Evolutionary conservation across 2,329 filamentous ascomycete species (phyloP).

Genomic region (Rhynchosporium secalis): DNA sequence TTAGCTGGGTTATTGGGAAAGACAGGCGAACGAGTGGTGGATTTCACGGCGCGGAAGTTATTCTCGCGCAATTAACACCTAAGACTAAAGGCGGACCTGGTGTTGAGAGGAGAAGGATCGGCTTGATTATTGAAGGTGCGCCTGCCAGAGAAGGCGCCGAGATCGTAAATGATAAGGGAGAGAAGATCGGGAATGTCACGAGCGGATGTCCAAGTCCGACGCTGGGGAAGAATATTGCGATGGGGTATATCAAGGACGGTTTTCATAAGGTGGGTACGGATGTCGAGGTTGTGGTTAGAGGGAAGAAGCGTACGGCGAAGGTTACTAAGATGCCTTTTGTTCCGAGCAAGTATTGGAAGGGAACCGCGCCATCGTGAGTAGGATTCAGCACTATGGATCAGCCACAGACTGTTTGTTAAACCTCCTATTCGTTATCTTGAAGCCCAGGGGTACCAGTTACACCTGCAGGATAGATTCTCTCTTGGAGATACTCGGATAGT

Average conservation of each 20-base stretch:
- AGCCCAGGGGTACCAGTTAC: too few species aligned
- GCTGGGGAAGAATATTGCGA: conserved; percentile 87
- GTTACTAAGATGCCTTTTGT: conserved; percentile 74
- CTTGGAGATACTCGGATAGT: too few species aligned
- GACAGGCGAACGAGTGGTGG: conserved; percentile 65
- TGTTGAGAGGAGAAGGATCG: conserved; percentile 72
- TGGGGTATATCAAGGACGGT: conserved; percentile 75
- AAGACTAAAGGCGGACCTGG: conserved; percentile 71
- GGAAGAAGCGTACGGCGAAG: conserved; percentile 63
- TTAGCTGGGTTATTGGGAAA: conserved; percentile 83
- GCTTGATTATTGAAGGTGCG: conserved; percentile 78
- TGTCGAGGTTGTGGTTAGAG: conserved; percentile 63
- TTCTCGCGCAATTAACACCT: conserved; percentile 74
- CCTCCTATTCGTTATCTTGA: not conserved
- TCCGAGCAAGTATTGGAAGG: conserved; percentile 59
- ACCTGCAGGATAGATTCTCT: too few species aligned
- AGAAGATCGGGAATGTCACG: conserved; percentile 77
- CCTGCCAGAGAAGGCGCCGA: conserved; percentile 87
- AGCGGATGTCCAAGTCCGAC: conserved; percentile 89
- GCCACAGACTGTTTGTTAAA: not conserved
- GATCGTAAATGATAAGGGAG: conserved; percentile 63
- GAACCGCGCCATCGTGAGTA: conserved; percentile 22
- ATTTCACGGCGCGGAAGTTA: conserved; percentile 83
- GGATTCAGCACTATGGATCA: not conserved
- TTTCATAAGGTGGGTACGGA: conserved; percentile 69